Percentiles rank a stretch among this genome's conserved stretches.
phyloP scores from a whole-genome alignment of 2,329 filamentous ascomycete species.

The Trichoderma sp. region DNA sequence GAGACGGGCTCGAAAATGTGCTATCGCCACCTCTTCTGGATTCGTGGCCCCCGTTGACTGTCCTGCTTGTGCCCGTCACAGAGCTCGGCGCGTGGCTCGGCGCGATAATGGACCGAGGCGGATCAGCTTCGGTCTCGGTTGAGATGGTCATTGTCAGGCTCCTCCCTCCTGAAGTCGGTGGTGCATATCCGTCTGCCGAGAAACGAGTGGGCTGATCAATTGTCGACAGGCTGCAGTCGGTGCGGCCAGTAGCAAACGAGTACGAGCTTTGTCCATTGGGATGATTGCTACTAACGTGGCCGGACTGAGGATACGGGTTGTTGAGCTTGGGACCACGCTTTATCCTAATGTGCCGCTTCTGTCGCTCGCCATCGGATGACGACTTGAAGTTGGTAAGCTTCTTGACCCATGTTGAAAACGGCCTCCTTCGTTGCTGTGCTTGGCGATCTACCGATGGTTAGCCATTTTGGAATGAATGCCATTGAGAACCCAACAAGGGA shows the following conservation, averaged over 20 bases:
- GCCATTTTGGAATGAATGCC: constrained; percentile 25
- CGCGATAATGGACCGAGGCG: constrained; percentile 70
- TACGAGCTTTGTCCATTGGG: constrained; percentile 49
- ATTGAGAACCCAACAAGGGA: neutral
- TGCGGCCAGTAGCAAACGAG: constrained; percentile 60
- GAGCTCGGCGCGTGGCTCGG: constrained; percentile 71
- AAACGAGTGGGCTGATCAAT: constrained; percentile 60
- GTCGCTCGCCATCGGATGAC: constrained; percentile 60
- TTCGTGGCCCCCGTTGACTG: constrained; percentile 65
- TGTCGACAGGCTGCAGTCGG: constrained; percentile 56
- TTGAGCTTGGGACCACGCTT: constrained; percentile 69
- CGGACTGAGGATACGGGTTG: constrained; percentile 89
- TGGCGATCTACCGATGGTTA: constrained; percentile 62
- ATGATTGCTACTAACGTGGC: constrained; percentile 47
- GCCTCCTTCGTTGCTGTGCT: constrained; percentile 69
- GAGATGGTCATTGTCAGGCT: constrained; percentile 73
- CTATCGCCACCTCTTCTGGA: constrained; percentile 70
- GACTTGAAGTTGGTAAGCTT: constrained; percentile 85
- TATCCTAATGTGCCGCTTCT: constrained; percentile 46
- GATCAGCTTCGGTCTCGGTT: constrained; percentile 84
- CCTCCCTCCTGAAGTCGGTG: constrained; percentile 65
- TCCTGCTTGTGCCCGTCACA: constrained; percentile 72
- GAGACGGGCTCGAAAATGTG: constrained; percentile 81
- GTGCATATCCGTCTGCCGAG: constrained; percentile 59
- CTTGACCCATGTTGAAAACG: constrained; percentile 93